phyloP scores from a whole-genome alignment of 345 rosid genomes.

The Populus alba region DNA sequence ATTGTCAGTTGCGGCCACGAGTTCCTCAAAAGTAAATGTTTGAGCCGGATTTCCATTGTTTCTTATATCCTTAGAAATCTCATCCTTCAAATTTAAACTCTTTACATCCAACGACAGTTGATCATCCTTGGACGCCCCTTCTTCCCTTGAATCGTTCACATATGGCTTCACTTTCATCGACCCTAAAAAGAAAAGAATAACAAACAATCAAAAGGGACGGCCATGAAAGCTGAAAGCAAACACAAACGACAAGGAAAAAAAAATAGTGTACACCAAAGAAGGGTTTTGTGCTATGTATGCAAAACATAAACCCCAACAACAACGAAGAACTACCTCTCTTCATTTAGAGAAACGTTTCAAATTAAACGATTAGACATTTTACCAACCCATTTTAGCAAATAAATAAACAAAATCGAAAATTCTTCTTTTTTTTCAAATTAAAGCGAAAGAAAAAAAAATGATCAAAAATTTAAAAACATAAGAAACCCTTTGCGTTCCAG shows the following conservation, averaged over 20 bases:
- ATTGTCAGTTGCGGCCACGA: constrained; percentile 55
- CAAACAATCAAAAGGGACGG: neutral
- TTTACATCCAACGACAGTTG: constrained; percentile 45
- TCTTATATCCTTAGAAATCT: constrained; percentile 31
- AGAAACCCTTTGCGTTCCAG: neutral
- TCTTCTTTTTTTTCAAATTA: neutral
- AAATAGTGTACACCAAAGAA: neutral
- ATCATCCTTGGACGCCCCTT: constrained; percentile 42
- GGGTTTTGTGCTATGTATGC: constrained; percentile 11
- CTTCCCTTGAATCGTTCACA: constrained; percentile 32
- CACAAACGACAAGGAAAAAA: constrained; percentile 17
- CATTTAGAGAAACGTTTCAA: neutral
- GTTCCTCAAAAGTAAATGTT: constrained; percentile 59
- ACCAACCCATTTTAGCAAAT: neutral
- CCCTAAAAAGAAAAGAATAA: constrained; percentile 28
- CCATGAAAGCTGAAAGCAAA: constrained; percentile 13
- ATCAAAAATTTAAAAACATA: neutral
- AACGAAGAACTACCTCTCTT: neutral
- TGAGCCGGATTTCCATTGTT: constrained; percentile 35
- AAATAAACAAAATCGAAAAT: neutral
- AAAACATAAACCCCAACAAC: constrained; percentile 1
- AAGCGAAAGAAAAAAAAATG: neutral
- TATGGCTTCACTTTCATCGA: constrained; percentile 41
- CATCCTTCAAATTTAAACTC: constrained; percentile 46
- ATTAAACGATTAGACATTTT: neutral